A percentile compares a stretch with the other conserved stretches of the same genome.
Conservation (phyloP, 805 yeast genomes). For the Ascoidea rubescens region DNA sequence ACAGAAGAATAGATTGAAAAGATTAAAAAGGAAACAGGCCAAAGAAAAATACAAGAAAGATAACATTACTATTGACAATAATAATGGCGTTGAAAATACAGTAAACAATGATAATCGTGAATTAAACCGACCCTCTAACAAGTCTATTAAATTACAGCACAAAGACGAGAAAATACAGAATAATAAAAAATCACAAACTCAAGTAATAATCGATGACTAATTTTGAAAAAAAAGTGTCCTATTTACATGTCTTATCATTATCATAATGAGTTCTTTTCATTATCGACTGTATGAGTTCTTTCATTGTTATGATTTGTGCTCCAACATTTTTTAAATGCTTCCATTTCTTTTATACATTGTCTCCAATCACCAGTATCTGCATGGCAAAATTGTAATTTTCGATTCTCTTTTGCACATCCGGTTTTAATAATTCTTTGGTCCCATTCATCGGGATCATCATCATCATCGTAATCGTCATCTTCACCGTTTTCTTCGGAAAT, state of each 20-base stretch:
- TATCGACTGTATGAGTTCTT: constrained; percentile 4
- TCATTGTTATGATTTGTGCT: constrained; percentile 4
- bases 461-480: constrained; percentile 22
- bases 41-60: not conserved
- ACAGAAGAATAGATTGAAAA: not conserved
- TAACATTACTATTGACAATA: not conserved
- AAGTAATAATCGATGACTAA: too few species aligned
- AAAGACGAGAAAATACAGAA: too few species aligned
- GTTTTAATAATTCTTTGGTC: constrained; percentile 60
- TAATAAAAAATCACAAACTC: too few species aligned
- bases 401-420: constrained; percentile 65
- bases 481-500: not conserved
- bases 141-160: too few species aligned
- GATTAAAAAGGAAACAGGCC: constrained; percentile 1
- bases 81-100: too few species aligned
- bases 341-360: constrained; percentile 40
- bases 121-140: too few species aligned
- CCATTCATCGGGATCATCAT: constrained; percentile 66
- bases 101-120: too few species aligned
- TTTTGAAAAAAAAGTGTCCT: too few species aligned
- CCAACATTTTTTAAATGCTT: constrained; percentile 10
- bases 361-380: constrained; percentile 81
- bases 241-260: too few species aligned
- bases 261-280: too few species aligned
- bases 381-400: constrained; percentile 59